A percentile compares a stretch with the other conserved stretches of the same genome.
Evolutionary conservation across 805 yeast species (phyloP).

Genomic region (Teunomyces pallodes): DNA sequence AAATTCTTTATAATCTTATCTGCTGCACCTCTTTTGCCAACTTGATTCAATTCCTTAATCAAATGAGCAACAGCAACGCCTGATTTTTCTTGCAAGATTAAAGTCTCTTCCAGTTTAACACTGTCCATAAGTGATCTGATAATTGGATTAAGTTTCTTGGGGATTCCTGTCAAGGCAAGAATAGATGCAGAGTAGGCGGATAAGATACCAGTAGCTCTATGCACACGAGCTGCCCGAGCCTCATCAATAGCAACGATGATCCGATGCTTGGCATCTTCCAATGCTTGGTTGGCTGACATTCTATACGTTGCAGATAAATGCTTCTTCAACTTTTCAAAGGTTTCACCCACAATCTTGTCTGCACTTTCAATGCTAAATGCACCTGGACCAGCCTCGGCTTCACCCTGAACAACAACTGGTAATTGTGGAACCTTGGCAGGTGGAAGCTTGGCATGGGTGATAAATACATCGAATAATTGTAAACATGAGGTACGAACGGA

Average conservation of each 20-base stretch:
- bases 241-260: constrained; percentile 65
- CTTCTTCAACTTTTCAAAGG: constrained; percentile 63
- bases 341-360: constrained; percentile 59
- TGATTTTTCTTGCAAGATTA: constrained; percentile 64
- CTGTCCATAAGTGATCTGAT: constrained; percentile 92
- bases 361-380: constrained; percentile 85
- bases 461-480: constrained; percentile 74
- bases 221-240: constrained; percentile 51
- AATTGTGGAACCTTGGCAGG: constrained; percentile 72
- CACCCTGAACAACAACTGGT: constrained; percentile 92
- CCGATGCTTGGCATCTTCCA: constrained; percentile 76
- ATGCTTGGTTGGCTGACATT: constrained; percentile 64
- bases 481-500: constrained; percentile 86
- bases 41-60: constrained; percentile 53
- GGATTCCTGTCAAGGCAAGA: constrained; percentile 63
- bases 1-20: constrained; percentile 88
- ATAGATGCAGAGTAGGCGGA: constrained; percentile 78
- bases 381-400: constrained; percentile 87
- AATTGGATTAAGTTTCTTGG: constrained; percentile 82
- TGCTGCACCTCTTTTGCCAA: constrained; percentile 68
- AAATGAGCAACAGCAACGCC: constrained; percentile 67
- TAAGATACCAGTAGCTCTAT: constrained; percentile 58
- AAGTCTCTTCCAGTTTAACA: constrained; percentile 70
- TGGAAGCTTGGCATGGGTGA: constrained; percentile 71
- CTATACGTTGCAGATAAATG: constrained; percentile 66